Base-by-base conservation (phyloP, 2,329 filamentous ascomycete genomes). In the Conoideocrella luteorostrata region DNA sequence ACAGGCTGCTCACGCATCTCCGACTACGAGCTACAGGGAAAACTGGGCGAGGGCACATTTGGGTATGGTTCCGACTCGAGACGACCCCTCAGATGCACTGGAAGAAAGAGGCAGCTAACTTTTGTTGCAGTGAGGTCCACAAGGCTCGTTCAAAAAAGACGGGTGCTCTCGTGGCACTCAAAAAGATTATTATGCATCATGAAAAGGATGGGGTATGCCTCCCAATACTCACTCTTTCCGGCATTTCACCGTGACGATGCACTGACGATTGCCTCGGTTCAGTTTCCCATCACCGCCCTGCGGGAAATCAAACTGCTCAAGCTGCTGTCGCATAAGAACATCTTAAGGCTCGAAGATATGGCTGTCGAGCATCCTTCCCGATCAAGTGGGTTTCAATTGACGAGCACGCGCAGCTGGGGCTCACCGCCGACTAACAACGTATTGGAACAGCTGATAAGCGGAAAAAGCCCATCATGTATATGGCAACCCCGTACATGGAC, bases 131-230 rank as follows among this genome's bases (percentile, higher is more conserved):
- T 53, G 89, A 97, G 69, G 93, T 97, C 30, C 88, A 95, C 65
- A 93, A 91, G 59, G 93, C 89, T 48, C 79, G 79, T 49, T 88
- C 86, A 22, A 83, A 80, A 56, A 85, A 77, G 57, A 86, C 81
- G 2, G 84, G 86, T 43, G 75, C 78, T 20, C 65, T 91, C 36
- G 86, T 95, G 48, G 93, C 93, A 4, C 67, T 98, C 58, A 98
- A 98, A 72, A 97, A 97, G 75, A 98, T 98, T 53, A 80, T 98
- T 52, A 96, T 97, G 87, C 93, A 97, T 64, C 95, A 97, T 64
- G 93, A 98, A 70, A 97, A 96, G 64, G 93, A 98, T 66, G 93
- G 93, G 39, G 83, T 87, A 67, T 56, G 81, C 68, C 30, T 22
- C 41, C n/a, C n/a, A n/a, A 22, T 37, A 20, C 33, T 34, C 22